Conservation (phyloP, 164 flowering plant species). For the Chloranthus sessilifolius region DNA sequence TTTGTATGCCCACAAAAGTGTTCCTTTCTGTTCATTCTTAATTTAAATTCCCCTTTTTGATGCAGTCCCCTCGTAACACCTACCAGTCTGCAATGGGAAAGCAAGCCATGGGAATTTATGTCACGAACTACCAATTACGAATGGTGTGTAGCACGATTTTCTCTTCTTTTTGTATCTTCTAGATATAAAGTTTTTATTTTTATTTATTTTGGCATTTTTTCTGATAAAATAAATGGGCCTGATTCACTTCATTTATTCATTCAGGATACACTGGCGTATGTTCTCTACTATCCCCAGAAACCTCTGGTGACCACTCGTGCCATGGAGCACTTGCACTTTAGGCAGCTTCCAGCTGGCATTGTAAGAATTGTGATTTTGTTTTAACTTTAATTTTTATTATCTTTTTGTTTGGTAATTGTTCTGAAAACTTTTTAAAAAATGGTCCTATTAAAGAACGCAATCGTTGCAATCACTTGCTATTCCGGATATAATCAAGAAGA, state of each 20-base stretch:
- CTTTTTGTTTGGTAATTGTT: neutral
- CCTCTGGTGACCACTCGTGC: conserved; percentile 98
- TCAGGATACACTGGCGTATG: conserved; percentile 98
- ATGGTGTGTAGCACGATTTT: conserved; percentile 48
- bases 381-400: neutral
- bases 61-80: conserved; percentile 97
- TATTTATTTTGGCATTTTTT: neutral
- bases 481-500: conserved; percentile 99
- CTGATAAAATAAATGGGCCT: too few species aligned
- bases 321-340: conserved; percentile 95
- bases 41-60: neutral
- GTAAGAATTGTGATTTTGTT: conserved; percentile 31
- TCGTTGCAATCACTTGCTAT: conserved; percentile 94
- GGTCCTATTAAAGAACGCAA: conserved; percentile 56
- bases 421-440: conserved; percentile 1
- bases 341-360: conserved; percentile 99
- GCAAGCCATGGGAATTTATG: conserved; percentile 99
- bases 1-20: neutral
- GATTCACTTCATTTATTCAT: neutral
- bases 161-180: neutral
- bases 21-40: neutral
- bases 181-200: neutral
- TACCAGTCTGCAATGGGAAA: conserved; percentile 99
- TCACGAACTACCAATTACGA: conserved; percentile 92
- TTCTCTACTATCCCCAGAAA: conserved; percentile 93